A percentile compares a stretch with the other conserved stretches of the same genome.
phyloP scores from a whole-genome alignment of 805 yeast species.

The Metahyphopichia silvanorum region DNA sequence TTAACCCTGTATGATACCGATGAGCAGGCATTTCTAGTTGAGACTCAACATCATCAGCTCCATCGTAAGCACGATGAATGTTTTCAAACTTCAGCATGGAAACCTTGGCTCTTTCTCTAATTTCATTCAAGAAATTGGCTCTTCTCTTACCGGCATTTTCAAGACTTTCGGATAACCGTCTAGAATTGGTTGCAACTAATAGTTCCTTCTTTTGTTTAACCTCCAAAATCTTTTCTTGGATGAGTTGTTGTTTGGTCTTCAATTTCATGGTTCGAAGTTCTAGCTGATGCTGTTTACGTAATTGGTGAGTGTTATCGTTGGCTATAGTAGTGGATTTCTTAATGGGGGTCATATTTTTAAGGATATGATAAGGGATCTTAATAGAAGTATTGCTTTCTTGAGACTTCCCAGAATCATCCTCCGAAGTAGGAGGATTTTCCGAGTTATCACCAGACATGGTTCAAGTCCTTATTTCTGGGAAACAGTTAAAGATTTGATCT shows the following conservation, averaged over 20 bases:
- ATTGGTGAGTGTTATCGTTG: constrained; percentile 3
- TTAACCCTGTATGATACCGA: no score
- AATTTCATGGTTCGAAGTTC: constrained; percentile 5
- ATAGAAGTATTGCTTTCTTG: no score
- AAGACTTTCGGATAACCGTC: constrained; percentile 5
- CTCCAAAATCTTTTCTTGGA: constrained; percentile 6
- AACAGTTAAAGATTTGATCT: constrained; percentile 2
- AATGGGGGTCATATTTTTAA: constrained; percentile 8
- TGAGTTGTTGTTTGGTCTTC: constrained; percentile 4
- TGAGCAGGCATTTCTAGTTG: no score
- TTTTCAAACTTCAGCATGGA: constrained; percentile 1
- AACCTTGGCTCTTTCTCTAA: constrained; percentile 5
- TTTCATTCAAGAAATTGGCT: constrained; percentile 3
- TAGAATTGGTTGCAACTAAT: constrained; percentile 2
- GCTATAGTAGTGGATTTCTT: neutral
- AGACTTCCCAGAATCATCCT: no score
- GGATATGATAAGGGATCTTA: constrained; percentile 5
- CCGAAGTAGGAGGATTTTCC: no score
- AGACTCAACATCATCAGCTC: no score
- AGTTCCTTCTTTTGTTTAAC: constrained; percentile 3
- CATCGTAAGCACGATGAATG: no score
- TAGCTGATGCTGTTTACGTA: constrained; percentile 7
- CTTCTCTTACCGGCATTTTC: constrained; percentile 7
- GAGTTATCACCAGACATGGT: neutral
- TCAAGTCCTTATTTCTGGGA: neutral